A percentile compares a stretch with the other conserved stretches of the same genome.
Evolutionary conservation across 2,329 filamentous ascomycete genomes (phyloP).

Genomic region (Alternaria infectoria): DNA sequence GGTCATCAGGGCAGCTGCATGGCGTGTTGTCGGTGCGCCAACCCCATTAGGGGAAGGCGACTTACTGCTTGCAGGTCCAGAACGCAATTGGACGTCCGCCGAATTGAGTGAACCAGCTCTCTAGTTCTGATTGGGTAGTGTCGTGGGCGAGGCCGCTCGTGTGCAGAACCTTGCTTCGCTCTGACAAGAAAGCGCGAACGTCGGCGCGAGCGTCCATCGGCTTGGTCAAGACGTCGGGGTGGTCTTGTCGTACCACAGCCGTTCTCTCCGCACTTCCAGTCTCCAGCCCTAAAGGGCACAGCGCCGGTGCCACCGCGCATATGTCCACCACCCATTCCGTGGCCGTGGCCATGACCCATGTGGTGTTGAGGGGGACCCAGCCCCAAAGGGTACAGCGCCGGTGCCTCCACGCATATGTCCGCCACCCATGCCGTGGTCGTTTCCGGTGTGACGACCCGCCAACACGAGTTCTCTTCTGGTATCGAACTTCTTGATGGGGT

Average conservation of each 20-base stretch:
- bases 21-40: background rate
- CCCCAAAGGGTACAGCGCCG: conserved; percentile 92
- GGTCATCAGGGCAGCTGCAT: background rate
- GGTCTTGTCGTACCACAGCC: conserved; percentile 95
- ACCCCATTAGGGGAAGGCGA: background rate
- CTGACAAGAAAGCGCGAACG: conserved; percentile 68
- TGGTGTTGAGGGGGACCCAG: conserved; percentile 74
- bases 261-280: conserved; percentile 99
- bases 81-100: background rate
- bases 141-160: background rate
- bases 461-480: background rate
- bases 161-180: conserved; percentile 86
- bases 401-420: conserved; percentile 75
- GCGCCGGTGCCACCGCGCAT: conserved; percentile 78
- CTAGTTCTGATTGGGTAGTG: background rate
- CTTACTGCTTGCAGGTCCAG: background rate
- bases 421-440: conserved; percentile 50
- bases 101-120: background rate
- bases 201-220: background rate
- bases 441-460: background rate
- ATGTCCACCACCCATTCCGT: conserved; percentile 60
- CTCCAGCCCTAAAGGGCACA: conserved; percentile 95
- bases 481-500: background rate
- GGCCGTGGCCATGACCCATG: conserved; percentile 63
- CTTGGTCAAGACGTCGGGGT: conserved; percentile 90